Evolutionary conservation across 2,329 filamentous ascomycete genomes (phyloP).

Genomic region (Neofusicoccum laricinum): DNA sequence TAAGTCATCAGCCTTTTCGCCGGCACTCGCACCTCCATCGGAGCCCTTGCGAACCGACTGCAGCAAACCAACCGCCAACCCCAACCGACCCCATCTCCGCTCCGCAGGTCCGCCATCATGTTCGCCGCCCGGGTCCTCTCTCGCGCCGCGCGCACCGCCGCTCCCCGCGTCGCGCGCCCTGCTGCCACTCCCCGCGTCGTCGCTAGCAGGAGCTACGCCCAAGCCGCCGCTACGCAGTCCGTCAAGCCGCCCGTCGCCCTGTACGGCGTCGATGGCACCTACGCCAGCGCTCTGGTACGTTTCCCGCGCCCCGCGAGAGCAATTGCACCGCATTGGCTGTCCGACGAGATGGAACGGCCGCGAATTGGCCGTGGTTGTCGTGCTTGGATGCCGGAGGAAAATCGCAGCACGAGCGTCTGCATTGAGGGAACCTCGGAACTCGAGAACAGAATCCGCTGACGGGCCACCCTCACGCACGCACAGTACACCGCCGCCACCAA

Average conservation of each 20-base stretch:
- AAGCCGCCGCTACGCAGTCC: conserved; percentile 52
- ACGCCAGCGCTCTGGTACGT: conserved; percentile 96
- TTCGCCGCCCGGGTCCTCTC: conserved; percentile 56
- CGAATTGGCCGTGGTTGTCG: neutral
- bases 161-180: conserved; percentile 46
- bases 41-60: neutral
- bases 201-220: conserved; percentile 74
- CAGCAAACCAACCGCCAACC: conserved; percentile 11
- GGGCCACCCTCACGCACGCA: neutral
- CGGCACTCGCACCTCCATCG: conserved; percentile 14
- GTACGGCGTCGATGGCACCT: conserved; percentile 96
- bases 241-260: conserved; percentile 85
- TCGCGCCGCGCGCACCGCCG: conserved; percentile 55
- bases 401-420: neutral
- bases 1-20: conserved; percentile 18
- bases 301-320: conserved; percentile 1
- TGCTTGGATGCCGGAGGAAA: neutral
- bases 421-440: neutral
- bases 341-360: conserved; percentile 6
- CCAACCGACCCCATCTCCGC: conserved; percentile 13
- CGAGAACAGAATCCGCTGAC: neutral
- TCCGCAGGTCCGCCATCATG: conserved; percentile 41
- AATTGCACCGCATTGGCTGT: conserved; percentile 11
- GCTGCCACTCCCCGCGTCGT: conserved; percentile 57
- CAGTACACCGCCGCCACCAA: conserved; percentile 97